phyloP scores from a whole-genome alignment of 345 rosid species.

The Pistacia integerrima region DNA sequence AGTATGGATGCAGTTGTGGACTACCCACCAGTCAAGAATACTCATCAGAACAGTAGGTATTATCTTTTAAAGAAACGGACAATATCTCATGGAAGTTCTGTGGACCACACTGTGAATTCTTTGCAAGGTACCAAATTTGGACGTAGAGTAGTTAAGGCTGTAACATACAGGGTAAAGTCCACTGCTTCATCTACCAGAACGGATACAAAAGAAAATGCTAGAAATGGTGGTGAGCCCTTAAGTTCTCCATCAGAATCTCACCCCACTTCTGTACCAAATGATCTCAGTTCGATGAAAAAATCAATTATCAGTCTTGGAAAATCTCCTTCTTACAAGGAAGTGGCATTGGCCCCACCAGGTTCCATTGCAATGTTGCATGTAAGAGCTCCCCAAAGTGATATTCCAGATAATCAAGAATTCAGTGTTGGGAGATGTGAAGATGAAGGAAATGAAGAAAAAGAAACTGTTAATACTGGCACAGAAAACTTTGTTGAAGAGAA shows the following conservation, averaged over 20 bases:
- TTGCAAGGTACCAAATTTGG: constrained; percentile 74
- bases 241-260: constrained; percentile 47
- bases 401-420: constrained; percentile 44
- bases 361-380: constrained; percentile 70
- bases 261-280: constrained; percentile 39
- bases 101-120: constrained; percentile 53
- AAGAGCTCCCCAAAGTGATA: constrained; percentile 51
- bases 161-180: constrained; percentile 84
- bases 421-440: constrained; percentile 34
- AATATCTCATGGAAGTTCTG: constrained; percentile 60
- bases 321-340: constrained; percentile 98
- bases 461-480: constrained; percentile 32
- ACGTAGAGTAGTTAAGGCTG: constrained; percentile 74
- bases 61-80: constrained; percentile 71
- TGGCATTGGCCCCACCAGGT: constrained; percentile 96
- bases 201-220: constrained; percentile 39
- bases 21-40: constrained; percentile 49
- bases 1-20: constrained; percentile 55
- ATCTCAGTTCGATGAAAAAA: constrained; percentile 39
- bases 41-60: constrained; percentile 60
- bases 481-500: constrained; percentile 39
- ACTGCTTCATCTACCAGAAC: constrained; percentile 50
- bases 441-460: constrained; percentile 38
- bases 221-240: constrained; percentile 36
- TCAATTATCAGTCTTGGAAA: constrained; percentile 71